Conservation (phyloP, 441 rosid genomes). For the Croton laevigatus region DNA sequence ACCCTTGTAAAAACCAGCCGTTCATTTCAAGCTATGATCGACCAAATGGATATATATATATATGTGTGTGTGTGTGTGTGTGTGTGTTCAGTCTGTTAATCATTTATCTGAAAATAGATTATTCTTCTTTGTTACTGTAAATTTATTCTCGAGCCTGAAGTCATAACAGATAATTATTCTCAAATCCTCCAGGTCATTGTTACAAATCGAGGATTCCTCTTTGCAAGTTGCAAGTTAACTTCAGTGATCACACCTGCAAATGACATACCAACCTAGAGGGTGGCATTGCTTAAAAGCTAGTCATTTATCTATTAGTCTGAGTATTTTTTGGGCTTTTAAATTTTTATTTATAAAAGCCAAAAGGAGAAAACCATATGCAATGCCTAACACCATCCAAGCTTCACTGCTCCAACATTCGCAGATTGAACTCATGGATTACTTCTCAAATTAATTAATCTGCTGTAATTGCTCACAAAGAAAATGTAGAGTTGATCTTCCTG, state of each 20-base stretch:
- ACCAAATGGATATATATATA: not conserved
- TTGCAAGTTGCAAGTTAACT: slow-evolving; percentile 1
- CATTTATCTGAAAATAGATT: not conserved
- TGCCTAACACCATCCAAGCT: too few relatives aligned
- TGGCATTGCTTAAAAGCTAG: too few relatives aligned
- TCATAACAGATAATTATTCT: slow-evolving; percentile 9
- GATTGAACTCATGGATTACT: not conserved
- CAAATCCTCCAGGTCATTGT: not conserved
- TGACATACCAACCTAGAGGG: not conserved
- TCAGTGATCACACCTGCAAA: not conserved
- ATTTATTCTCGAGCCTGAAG: not conserved
- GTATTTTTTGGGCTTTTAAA: not conserved
- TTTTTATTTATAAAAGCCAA: too few relatives aligned
- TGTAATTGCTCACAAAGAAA: too few relatives aligned
- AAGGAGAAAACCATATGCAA: too few relatives aligned
- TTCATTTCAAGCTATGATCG: not conserved
- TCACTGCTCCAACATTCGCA: not conserved
- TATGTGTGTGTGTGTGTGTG: too few relatives aligned
- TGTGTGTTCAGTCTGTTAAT: not conserved
- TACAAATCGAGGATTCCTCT: not conserved
- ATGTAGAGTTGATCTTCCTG: not conserved
- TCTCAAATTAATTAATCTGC: too few relatives aligned
- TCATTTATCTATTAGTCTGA: not conserved
- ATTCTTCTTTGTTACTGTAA: not conserved
- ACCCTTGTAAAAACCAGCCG: not conserved